Evolutionary conservation across 2,329 filamentous ascomycete genomes (phyloP), one percentile per base, ranked within the genome.

Genomic region (Elsinoe necatrix): DNA sequence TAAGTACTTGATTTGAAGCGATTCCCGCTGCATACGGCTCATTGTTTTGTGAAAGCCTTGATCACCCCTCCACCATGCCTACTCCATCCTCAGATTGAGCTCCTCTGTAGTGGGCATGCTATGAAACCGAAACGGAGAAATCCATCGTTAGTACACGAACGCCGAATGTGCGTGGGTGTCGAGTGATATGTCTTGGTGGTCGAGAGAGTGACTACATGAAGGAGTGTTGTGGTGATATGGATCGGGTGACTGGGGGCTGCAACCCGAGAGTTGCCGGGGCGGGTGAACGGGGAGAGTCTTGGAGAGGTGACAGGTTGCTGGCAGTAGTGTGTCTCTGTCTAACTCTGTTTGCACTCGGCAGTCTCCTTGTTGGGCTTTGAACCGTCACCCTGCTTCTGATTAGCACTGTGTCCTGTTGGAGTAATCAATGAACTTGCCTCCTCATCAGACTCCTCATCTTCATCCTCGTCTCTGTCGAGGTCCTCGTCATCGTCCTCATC

Each of bases 271-370:
- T 7, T 52, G 29, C 48, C 48, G 31, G 9, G 16, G 34, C 25
- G 16, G 27, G n/a, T 27, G 25, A 4, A 11, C 8, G 21, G 25
- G 11, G 7, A 34, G 29, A 7, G 11, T 3, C n/a, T 29, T 29
- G 27, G 9, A 9, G 27, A 29, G 27, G 4, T 29, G 27, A 29
- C 27, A 37, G 16, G n/a, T 9, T 31, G 21, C 7, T 47, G 39
- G n/a, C n/a, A n/a, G n/a, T n/a, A 27, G 25, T 14, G 8, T 23
- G 20, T 29, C 35, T 20, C 16, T 18, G 18, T 61, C 60, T 69
- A 95, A 77, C 88, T 95, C 77, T 95, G 89, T 81, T 95, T 95
- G 84, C 90, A 95, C 78, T 95, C 90, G 64, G 90, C 88, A 64
- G 89, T 85, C 75, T 95, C 89, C 76, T 93, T 89, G 80, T 95